A percentile compares a stretch with the other conserved stretches of the same genome.
Conservation (phyloP, 495 filamentous ascomycete species). For the Penicillium psychrofluorescens region DNA sequence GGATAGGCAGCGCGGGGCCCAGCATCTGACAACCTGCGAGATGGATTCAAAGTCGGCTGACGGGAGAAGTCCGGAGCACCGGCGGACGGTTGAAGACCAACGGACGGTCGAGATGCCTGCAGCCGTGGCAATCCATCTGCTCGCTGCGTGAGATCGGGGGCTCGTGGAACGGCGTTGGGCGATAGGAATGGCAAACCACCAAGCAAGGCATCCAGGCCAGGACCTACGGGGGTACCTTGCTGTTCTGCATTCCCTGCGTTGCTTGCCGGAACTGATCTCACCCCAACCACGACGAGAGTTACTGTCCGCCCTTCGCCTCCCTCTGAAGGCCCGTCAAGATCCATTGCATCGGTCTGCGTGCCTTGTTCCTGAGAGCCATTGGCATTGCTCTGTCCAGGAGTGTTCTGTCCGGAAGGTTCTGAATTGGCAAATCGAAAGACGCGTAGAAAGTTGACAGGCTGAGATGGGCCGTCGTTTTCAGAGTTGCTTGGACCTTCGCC, state of each 20-base stretch:
- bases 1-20: slow-evolving; percentile 16
- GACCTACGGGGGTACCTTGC: slow-evolving; percentile 30
- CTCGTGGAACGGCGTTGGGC: slow-evolving; percentile 43
- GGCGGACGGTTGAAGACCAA: slow-evolving; percentile 31
- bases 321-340: slow-evolving; percentile 38
- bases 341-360: slow-evolving; percentile 21
- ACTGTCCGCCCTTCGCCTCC: slow-evolving; percentile 54
- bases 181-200: slow-evolving; percentile 50
- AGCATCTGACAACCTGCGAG: slow-evolving; percentile 33
- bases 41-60: slow-evolving; percentile 24
- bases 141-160: slow-evolving; percentile 26
- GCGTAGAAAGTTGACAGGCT: slow-evolving; percentile 52
- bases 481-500: slow-evolving; percentile 20
- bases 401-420: slow-evolving; percentile 17
- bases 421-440: slow-evolving; percentile 56
- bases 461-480: slow-evolving; percentile 25
- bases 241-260: slow-evolving; percentile 37
- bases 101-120: slow-evolving; percentile 32
- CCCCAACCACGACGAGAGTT: slow-evolving; percentile 65
- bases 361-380: slow-evolving; percentile 9
- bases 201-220: slow-evolving; percentile 40
- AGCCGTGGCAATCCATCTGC: slow-evolving; percentile 44
- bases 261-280: slow-evolving; percentile 57
- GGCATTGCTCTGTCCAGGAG: slow-evolving; percentile 9
- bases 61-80: slow-evolving; percentile 41